Evolutionary conservation across 345 rosid genomes (phyloP).

Genomic region (Moringa oleifera): DNA sequence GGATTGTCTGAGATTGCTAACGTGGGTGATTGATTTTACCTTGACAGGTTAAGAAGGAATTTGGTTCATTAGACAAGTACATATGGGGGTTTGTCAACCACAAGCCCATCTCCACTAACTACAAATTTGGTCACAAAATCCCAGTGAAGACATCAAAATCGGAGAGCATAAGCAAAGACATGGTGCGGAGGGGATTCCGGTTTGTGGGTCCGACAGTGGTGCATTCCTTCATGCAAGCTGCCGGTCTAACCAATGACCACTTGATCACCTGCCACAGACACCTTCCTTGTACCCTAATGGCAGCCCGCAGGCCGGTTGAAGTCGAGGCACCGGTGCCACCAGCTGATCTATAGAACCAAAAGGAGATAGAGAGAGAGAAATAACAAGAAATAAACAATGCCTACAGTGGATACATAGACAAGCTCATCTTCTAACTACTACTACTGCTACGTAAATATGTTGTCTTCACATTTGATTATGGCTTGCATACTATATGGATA

Average conservation of each 20-base stretch:
- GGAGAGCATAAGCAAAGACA: constrained; percentile 68
- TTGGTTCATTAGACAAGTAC: constrained; percentile 52
- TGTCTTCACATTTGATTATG: too few relatives aligned
- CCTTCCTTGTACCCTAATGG: constrained; percentile 37
- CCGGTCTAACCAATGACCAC: constrained; percentile 65
- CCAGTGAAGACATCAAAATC: constrained; percentile 68
- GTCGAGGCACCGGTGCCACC: constrained; percentile 1
- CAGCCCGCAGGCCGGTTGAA: constrained; percentile 9
- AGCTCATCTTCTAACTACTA: constrained; percentile 13
- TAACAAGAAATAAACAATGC: neutral
- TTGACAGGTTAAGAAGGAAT: constrained; percentile 36
- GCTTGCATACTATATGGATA: too few relatives aligned
- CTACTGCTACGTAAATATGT: too few relatives aligned
- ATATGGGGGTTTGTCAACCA: constrained; percentile 54
- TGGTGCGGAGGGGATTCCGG: constrained; percentile 62
- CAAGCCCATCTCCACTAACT: constrained; percentile 41
- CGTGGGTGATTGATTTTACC: neutral
- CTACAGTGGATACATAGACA: neutral
- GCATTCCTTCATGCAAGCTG: constrained; percentile 68
- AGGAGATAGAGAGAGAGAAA: neutral
- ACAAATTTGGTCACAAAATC: constrained; percentile 58
- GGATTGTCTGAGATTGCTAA: too few relatives aligned
- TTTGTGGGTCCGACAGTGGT: constrained; percentile 57
- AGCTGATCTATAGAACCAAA: constrained; percentile 4
- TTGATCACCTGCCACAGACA: constrained; percentile 48